Conservation (phyloP, 495 filamentous ascomycete genomes). For the Penicillium ucsense region DNA sequence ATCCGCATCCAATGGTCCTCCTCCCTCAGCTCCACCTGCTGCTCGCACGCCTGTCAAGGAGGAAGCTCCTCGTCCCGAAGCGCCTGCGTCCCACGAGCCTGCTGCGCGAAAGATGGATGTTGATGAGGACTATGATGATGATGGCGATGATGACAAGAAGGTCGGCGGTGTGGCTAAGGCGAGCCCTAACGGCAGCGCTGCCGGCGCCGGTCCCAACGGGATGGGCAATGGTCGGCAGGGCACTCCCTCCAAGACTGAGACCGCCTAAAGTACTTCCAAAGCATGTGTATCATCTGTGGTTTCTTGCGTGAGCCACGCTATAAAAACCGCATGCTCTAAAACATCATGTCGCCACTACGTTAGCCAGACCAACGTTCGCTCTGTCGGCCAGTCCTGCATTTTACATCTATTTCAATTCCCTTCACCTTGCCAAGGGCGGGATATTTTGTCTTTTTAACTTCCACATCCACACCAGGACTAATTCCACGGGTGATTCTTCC, state of each 20-base stretch:
- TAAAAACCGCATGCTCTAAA: no score
- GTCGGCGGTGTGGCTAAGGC: constrained; percentile 25
- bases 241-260: constrained; percentile 27
- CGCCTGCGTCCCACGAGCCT: constrained; percentile 57
- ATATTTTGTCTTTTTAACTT: no score
- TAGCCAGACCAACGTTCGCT: no score
- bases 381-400: no score
- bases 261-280: constrained; percentile 11
- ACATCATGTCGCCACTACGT: no score
- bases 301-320: no score
- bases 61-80: constrained; percentile 42
- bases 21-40: constrained; percentile 38
- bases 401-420: no score
- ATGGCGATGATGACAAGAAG: constrained; percentile 73
- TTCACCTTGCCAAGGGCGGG: no score
- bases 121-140: constrained; percentile 93
- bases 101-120: constrained; percentile 93
- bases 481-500: no score
- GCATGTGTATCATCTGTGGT: no score
- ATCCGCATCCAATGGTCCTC: constrained; percentile 48
- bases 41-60: constrained; percentile 34
- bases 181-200: constrained; percentile 32
- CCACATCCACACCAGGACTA: no score
- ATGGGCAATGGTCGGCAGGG: constrained; percentile 20
- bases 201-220: constrained; percentile 22